These are phyloP conservation scores for Stropharia rugosoannulata DNA, from an alignment of 768 basidiomycete species.

Conservation along the genomic window DNA sequence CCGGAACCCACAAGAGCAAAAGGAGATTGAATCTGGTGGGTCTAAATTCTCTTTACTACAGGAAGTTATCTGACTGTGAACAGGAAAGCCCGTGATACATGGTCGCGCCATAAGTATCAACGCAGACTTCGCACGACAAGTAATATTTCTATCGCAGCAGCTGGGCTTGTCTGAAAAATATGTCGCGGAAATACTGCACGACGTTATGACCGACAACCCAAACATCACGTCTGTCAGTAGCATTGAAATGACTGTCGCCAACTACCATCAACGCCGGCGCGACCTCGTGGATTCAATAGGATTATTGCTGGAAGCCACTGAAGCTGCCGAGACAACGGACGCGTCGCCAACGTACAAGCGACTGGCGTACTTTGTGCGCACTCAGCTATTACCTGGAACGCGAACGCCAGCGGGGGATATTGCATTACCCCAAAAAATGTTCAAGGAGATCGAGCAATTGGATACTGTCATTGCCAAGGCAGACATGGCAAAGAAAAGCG, in stretches of 20 bases:
- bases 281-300: constrained; percentile 70
- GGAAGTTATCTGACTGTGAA: not conserved
- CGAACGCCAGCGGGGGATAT: constrained; percentile 34
- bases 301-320: constrained; percentile 65
- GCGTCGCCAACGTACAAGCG: constrained; percentile 49
- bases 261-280: constrained; percentile 69
- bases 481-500: constrained; percentile 59
- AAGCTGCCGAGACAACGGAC: constrained; percentile 42
- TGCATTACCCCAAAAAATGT: constrained; percentile 53
- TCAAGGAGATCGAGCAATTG: constrained; percentile 63
- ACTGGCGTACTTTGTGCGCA: constrained; percentile 52
- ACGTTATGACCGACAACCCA: constrained; percentile 61
- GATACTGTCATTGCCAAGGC: constrained; percentile 52
- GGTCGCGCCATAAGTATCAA: constrained; percentile 74
- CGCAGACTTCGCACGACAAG: constrained; percentile 75
- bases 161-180: constrained; percentile 84
- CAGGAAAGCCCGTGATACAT: constrained; percentile 67
- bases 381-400: constrained; percentile 48
- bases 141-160: constrained; percentile 75
- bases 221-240: constrained; percentile 57
- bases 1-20: constrained; percentile 61
- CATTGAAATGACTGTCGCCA: constrained; percentile 64
- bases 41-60: constrained; percentile 2
- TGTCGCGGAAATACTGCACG: constrained; percentile 66
- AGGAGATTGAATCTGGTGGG: constrained; percentile 67